Percentiles rank a stretch among this genome's conserved stretches.
Conservation (phyloP, 768 basidiomycete genomes). For the Boletus huronensis region DNA sequence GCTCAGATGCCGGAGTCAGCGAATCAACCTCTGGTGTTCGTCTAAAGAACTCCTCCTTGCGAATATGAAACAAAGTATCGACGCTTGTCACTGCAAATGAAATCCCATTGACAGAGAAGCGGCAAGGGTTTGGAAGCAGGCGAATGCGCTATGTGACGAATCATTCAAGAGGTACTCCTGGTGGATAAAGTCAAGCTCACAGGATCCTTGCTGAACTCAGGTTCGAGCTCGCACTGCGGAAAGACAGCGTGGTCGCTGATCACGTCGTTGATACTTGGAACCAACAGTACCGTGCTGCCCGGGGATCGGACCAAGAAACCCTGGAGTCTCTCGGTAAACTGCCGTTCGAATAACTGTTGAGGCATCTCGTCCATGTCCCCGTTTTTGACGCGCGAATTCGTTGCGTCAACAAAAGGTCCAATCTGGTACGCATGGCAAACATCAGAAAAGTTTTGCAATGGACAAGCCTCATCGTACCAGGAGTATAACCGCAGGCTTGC, state of each 20-base stretch:
- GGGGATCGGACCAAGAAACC: conserved; percentile 59
- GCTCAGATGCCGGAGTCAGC: conserved; percentile 40
- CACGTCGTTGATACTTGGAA: conserved; percentile 83
- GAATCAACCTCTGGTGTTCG: conserved; percentile 61
- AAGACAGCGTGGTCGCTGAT: conserved; percentile 77
- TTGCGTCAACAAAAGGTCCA: conserved; percentile 86
- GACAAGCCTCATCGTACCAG: conserved; percentile 48
- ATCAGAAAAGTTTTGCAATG: neutral
- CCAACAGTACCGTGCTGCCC: conserved; percentile 66
- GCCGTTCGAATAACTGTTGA: conserved; percentile 59
- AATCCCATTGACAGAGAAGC: conserved; percentile 82
- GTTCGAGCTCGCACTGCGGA: conserved; percentile 70
- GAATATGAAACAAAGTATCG: conserved; percentile 86
- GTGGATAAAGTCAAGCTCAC: conserved; percentile 37
- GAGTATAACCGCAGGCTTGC: conserved; percentile 73
- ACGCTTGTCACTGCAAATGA: conserved; percentile 78
- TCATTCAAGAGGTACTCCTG: neutral
- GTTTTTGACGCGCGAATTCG: conserved; percentile 67
- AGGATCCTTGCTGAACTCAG: conserved; percentile 43
- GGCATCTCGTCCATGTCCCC: conserved; percentile 73
- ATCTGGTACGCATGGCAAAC: conserved; percentile 44
- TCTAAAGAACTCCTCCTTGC: conserved; percentile 76
- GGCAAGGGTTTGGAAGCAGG: conserved; percentile 81
- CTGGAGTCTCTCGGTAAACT: conserved; percentile 56
- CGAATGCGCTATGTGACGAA: conserved; percentile 58